Evolutionary conservation across 768 basidiomycete genomes (phyloP).

Genomic region (Clitopilus hobsonii): DNA sequence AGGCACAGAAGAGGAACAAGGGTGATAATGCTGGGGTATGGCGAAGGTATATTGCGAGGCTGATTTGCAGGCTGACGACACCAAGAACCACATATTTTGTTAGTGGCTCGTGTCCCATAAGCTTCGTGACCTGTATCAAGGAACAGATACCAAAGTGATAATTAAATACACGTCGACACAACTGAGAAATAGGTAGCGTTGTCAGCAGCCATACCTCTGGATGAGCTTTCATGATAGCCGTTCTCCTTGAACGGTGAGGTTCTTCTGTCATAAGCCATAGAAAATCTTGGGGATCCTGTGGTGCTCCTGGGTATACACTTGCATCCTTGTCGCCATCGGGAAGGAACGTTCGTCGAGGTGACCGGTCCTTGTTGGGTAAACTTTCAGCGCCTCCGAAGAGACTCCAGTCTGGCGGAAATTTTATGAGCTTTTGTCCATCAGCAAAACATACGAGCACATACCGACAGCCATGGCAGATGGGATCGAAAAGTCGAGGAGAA

Average conservation of each 20-base stretch:
- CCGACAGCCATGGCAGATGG: not conserved
- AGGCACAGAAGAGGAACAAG: conserved; percentile 72
- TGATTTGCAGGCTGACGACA: conserved; percentile 78
- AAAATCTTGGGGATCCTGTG: conserved; percentile 81
- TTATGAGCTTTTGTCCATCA: not conserved
- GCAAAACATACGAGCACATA: not conserved
- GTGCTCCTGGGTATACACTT: conserved; percentile 41
- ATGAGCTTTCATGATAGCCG: conserved; percentile 90
- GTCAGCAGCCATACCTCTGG: conserved; percentile 59
- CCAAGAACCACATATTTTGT: conserved; percentile 87
- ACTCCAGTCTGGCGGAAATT: conserved; percentile 57
- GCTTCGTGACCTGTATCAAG: conserved; percentile 72
- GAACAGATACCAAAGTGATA: not conserved
- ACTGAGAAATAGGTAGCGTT: conserved; percentile 11
- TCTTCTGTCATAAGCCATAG: conserved; percentile 98
- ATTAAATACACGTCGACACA: not conserved
- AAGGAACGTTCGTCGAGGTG: conserved; percentile 48
- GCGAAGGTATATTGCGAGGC: conserved; percentile 59
- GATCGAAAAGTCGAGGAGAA: not conserved
- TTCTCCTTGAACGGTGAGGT: conserved; percentile 85
- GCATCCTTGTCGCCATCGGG: conserved; percentile 39
- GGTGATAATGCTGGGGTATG: conserved; percentile 65
- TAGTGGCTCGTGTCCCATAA: conserved; percentile 92
- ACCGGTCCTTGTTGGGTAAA: conserved; percentile 49
- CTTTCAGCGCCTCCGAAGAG: conserved; percentile 83